phyloP scores from a whole-genome alignment of 1,284 basidiomycete genomes.

The Sporisorium scitamineum region DNA sequence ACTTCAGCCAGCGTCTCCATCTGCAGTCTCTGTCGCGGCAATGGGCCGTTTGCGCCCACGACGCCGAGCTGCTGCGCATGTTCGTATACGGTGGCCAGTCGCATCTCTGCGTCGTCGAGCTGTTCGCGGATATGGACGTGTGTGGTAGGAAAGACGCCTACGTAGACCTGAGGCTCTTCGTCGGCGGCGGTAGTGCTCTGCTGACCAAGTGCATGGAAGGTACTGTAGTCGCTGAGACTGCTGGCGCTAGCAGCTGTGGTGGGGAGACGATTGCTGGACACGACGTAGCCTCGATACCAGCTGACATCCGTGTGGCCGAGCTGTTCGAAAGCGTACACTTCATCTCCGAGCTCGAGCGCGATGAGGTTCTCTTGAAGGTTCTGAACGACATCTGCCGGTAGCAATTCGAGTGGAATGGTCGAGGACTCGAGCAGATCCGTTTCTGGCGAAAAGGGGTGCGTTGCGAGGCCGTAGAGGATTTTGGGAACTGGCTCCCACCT shows the following conservation, averaged over 20 bases:
- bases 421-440: conserved; percentile 52
- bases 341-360: conserved; percentile 80
- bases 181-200: conserved; percentile 17
- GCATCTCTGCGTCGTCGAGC: conserved; percentile 86
- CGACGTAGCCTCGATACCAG: conserved; percentile 78
- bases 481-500: conserved; percentile 64
- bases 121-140: conserved; percentile 90
- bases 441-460: conserved; percentile 60
- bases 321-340: conserved; percentile 81
- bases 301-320: conserved; percentile 57
- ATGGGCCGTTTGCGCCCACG: conserved; percentile 49
- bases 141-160: conserved; percentile 93
- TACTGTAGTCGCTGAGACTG: conserved; percentile 58
- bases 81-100: conserved; percentile 77
- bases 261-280: conserved; percentile 72
- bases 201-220: conserved; percentile 42
- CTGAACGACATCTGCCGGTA: conserved; percentile 29
- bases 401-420: conserved; percentile 30
- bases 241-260: conserved; percentile 69
- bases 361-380: conserved; percentile 59
- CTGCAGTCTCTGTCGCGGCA: conserved; percentile 32
- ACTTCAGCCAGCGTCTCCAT: conserved; percentile 57
- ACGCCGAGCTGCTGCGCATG: conserved; percentile 56
- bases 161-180: conserved; percentile 81
- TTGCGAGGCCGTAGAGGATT: conserved; percentile 61